These are phyloP conservation scores for Cladorrhinum sp. DNA, from an alignment of 2,329 filamentous ascomycete species.

Conservation along the genomic window DNA sequence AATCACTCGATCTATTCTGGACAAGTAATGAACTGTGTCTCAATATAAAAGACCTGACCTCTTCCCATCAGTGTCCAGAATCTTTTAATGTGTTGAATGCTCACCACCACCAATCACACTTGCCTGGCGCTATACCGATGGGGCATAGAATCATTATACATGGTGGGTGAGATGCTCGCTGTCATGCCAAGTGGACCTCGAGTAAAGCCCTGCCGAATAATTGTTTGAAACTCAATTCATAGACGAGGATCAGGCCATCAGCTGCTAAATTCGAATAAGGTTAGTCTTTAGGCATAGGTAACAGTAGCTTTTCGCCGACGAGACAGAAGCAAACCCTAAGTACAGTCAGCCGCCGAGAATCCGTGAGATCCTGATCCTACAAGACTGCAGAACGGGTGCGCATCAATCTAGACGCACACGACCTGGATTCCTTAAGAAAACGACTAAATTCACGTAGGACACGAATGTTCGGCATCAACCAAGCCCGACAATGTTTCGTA, in stretches of 20 bases:
- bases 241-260: conserved; percentile 4
- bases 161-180: conserved; percentile 3
- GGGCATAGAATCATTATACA: conserved; percentile 5
- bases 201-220: conserved; percentile 3
- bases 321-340: conserved; percentile 1
- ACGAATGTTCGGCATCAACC: conserved; percentile 4
- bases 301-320: conserved; percentile 3
- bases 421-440: conserved; percentile 3
- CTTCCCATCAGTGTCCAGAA: conserved; percentile 5
- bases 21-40: conserved; percentile 5
- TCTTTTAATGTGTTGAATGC: conserved; percentile 5
- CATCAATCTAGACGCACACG: conserved; percentile 3
- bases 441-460: conserved; percentile 1
- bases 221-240: conserved; percentile 5
- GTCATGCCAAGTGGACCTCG: conserved; percentile 3
- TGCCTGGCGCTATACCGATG: conserved; percentile 3
- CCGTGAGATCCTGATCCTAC: conserved; percentile 1
- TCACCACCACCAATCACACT: conserved; percentile 4
- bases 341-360: conserved; percentile 3
- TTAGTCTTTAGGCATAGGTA: conserved; percentile 4
- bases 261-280: conserved; percentile 2
- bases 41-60: conserved; percentile 1
- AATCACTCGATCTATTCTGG: conserved; percentile 5
- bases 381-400: conserved; percentile 2
- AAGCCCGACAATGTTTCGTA: conserved; percentile 3